A percentile compares a stretch with the other conserved stretches of the same genome.
phyloP scores from a whole-genome alignment of 768 basidiomycete species.

The Serendipita indica region DNA sequence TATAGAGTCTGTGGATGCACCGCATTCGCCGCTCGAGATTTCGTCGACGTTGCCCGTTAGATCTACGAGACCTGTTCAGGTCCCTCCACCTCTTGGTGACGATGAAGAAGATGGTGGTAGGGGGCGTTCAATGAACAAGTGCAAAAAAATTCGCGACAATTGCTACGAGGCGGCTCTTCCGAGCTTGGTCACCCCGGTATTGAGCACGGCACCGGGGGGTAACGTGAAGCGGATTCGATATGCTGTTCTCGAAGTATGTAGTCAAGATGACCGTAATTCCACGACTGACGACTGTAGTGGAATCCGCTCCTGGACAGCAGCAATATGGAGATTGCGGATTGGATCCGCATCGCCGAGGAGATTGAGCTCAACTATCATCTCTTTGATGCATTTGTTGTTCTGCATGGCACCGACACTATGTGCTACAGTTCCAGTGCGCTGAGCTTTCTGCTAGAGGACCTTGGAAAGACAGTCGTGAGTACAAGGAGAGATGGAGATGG shows the following conservation, averaged over 20 bases:
- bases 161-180: conserved; percentile 63
- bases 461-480: conserved; percentile 77
- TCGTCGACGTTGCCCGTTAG: conserved; percentile 32
- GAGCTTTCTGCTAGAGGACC: conserved; percentile 81
- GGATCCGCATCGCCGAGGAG: conserved; percentile 52
- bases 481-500: neutral
- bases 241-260: conserved; percentile 59
- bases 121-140: conserved; percentile 16
- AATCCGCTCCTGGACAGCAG: conserved; percentile 76
- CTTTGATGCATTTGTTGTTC: conserved; percentile 82
- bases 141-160: conserved; percentile 38
- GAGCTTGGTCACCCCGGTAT: conserved; percentile 65
- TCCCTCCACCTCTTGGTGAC: conserved; percentile 18
- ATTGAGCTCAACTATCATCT: conserved; percentile 77
- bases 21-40: neutral
- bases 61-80: conserved; percentile 54
- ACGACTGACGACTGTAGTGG: conserved; percentile 40
- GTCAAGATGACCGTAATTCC: neutral
- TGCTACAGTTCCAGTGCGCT: conserved; percentile 78
- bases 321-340: conserved; percentile 72
- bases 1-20: neutral
- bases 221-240: conserved; percentile 65
- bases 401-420: conserved; percentile 91
- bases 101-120: neutral
- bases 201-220: conserved; percentile 39